Base-by-base conservation (phyloP, 2,329 filamentous ascomycete genomes). In the Colletotrichum noveboracense region DNA sequence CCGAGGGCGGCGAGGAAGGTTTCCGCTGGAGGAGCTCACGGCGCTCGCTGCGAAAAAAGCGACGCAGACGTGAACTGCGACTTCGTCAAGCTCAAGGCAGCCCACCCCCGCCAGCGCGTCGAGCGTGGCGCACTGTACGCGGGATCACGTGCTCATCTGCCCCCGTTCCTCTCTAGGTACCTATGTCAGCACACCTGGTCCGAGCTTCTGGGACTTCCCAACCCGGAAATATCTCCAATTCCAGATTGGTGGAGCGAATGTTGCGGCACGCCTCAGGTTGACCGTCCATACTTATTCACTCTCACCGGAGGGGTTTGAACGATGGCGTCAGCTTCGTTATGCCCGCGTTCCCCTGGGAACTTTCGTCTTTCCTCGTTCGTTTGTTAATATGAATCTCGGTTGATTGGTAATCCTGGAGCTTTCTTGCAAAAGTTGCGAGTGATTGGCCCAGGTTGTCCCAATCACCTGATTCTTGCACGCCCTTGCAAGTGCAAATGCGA, bases 61-160 rank as follows among this genome's bases (percentile, higher is more conserved):
- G 21, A 38, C 38, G 34, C 12, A 16, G 55, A 67, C 52, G 36
- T 64, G 12, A 9, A 34, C 21, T 66, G 24, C 60, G 32, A 72
- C 52, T 28, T 30, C 69, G 32, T 43, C 71, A 34, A 67, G 69
- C 61, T 21, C 38, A 64, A n/a, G 73, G 72, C 62, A 69, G 30
- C 28, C 43, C 43, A 13, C n/a, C 43, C 43, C 43, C 43, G 18
- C 43, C 43, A 21, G 43, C 30, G 43, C 69, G 26, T 34, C 13
- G n/a, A 43, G 55, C 69, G 73, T 18, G 62, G 56, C 14, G 56
- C 61, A 64, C 56, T 56, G 48, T 24, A 72, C 73, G 73, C 73
- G 73, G 71, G 69, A 55, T 72, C 73, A 75, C 73, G 43, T 75
- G 73, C 18, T 56, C 52, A 28, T 66, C 61, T 62, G 55, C 55